phyloP scores from a whole-genome alignment of 306 rosid species.

The Senna tora region DNA sequence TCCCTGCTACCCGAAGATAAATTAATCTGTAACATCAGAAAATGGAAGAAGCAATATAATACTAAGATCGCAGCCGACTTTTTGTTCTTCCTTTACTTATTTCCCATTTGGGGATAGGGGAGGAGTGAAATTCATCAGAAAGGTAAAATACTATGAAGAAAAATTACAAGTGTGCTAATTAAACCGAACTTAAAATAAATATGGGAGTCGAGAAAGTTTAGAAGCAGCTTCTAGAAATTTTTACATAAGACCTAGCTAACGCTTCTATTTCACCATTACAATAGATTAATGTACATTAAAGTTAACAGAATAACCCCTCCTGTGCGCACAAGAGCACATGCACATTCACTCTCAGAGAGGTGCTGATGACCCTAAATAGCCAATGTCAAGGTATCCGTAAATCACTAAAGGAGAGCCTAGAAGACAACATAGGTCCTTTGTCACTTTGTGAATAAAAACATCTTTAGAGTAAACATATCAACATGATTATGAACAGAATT shows the following conservation, averaged over 20 bases:
- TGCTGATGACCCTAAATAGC: slow-evolving; percentile 9
- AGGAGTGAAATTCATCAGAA: slow-evolving; percentile 23
- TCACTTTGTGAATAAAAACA: slow-evolving; percentile 1
- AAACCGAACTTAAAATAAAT: slow-evolving; percentile 15
- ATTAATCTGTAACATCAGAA: slow-evolving; percentile 64
- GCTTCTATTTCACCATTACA: slow-evolving; percentile 22
- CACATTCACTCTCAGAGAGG: not conserved
- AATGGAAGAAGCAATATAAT: slow-evolving; percentile 35
- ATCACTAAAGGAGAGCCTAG: not conserved
- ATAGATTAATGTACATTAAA: not conserved
- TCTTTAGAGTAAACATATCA: slow-evolving; percentile 19
- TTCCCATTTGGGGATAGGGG: slow-evolving; percentile 12
- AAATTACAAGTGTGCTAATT: slow-evolving; percentile 11
- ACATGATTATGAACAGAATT: slow-evolving; percentile 8
- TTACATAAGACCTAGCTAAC: not conserved
- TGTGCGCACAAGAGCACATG: not conserved
- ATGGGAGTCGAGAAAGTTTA: not conserved
- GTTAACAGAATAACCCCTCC: slow-evolving; percentile 1
- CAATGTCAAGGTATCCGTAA: slow-evolving; percentile 25
- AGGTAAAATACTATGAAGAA: slow-evolving; percentile 22
- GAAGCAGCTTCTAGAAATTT: not conserved
- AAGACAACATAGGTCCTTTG: not conserved
- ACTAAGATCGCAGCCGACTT: slow-evolving; percentile 23
- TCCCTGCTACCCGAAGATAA: slow-evolving; percentile 91
- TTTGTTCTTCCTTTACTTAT: slow-evolving; percentile 16